Evolutionary conservation across 495 filamentous ascomycete species (phyloP), one percentile per base, ranked within the genome.

Genomic region (Trichoderma erinaceum): DNA sequence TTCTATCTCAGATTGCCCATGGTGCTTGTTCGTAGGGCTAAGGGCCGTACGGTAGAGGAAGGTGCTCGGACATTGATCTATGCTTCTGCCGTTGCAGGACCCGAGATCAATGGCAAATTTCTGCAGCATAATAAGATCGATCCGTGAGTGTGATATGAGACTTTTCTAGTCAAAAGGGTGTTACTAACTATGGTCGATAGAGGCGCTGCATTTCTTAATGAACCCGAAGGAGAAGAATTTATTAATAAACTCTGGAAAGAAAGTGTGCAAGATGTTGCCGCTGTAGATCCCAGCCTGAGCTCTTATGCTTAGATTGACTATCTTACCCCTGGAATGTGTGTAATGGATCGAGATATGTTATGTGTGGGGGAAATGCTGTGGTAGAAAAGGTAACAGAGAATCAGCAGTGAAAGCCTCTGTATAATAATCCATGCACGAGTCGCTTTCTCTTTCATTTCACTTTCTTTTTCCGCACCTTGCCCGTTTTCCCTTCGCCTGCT

Each of bases 21-120:
- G 65, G 25, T 2, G 65, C 65, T 48, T 25, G 6, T 46, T 3
- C 41, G 25, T 15, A 46, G 12, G 38, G 23, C 27, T 21, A 44
- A 7, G 38, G 65, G 65, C 65, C 65, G 41, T 25, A 21, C 65
- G 11, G 41, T 48, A 10, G 65, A 66, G n/a, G 41, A 44, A 8
- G 65, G 65, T 4, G 25, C 38, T 6, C 65, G 65, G 4, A 66
- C 65, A 16, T 15, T 66, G n/a, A 25, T 66, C 41, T 48, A 66
- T 18, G 65, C 41, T 3, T 15, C 38, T 7, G 41, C 23, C 18
- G 65, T 32, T n/a, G 65, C 56, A 25, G 56, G 56, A 18, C 23
- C 56, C 15, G 56, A 61, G 8, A 61, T 23, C 11, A 61, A 61
- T 18, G 56, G 56, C 56, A 61, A 61, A 13, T 61, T 61, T 32